Conservation (phyloP, 257 asterid species). For the Solanum lignicaule region DNA sequence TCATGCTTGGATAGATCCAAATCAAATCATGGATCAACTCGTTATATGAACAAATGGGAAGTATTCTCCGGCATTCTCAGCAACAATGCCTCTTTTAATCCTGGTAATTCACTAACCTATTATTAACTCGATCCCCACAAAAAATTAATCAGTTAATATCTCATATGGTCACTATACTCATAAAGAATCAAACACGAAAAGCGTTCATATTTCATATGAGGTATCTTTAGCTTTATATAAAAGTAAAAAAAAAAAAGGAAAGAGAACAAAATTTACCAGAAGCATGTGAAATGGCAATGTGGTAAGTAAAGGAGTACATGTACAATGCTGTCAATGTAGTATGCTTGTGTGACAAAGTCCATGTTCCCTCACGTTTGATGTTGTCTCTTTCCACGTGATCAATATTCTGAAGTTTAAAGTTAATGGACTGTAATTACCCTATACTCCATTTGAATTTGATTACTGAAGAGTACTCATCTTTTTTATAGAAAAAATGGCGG, state of each 20-base stretch:
- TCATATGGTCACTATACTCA: background rate
- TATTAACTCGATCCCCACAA: background rate
- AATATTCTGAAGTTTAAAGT: background rate
- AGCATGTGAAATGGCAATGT: background rate
- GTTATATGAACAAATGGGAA: constrained; percentile 50
- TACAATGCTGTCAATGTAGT: background rate
- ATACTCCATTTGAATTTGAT: background rate
- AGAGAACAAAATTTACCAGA: background rate
- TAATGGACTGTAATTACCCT: background rate
- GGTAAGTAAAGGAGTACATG: background rate
- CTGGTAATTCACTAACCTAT: constrained; percentile 29
- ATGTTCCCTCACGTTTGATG: constrained; percentile 8
- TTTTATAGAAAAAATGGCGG: background rate
- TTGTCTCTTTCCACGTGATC: constrained; percentile 24
- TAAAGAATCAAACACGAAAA: background rate
- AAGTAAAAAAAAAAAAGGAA: background rate
- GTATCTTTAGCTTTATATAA: background rate
- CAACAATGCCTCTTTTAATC: constrained; percentile 65
- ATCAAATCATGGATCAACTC: constrained; percentile 73
- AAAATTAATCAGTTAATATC: background rate
- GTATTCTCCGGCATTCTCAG: constrained; percentile 66
- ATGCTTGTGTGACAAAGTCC: background rate
- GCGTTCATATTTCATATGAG: background rate
- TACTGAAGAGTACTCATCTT: background rate
- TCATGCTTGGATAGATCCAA: constrained; percentile 71